phyloP scores from a whole-genome alignment of 2,329 filamentous ascomycete genomes.

The Venturia nashicola region DNA sequence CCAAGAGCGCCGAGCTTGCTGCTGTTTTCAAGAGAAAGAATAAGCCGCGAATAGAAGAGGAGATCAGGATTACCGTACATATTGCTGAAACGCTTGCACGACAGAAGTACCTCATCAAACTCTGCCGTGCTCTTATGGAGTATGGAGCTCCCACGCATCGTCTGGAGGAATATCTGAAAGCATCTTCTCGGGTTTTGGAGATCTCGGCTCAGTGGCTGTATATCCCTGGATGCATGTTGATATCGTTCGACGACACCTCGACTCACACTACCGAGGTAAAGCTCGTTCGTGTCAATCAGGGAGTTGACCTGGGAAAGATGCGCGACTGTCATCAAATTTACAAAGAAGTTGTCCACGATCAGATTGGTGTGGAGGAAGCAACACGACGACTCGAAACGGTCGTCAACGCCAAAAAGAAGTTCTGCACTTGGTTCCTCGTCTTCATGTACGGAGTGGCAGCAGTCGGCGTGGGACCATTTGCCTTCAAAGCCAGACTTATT shows the following conservation, averaged over 20 bases:
- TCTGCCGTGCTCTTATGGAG: constrained; percentile 78
- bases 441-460: constrained; percentile 65
- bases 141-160: constrained; percentile 87
- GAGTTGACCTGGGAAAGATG: constrained; percentile 61
- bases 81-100: constrained; percentile 60
- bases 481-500: constrained; percentile 63
- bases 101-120: constrained; percentile 70
- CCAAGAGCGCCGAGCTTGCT: constrained; percentile 23
- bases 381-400: constrained; percentile 51
- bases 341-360: constrained; percentile 70
- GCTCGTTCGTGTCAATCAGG: constrained; percentile 55
- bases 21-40: constrained; percentile 8
- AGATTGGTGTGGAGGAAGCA: constrained; percentile 60
- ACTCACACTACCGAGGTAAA: constrained; percentile 74
- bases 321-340: constrained; percentile 66
- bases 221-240: constrained; percentile 85
- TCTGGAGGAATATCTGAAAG: constrained; percentile 81
- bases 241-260: constrained; percentile 66
- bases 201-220: constrained; percentile 86
- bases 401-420: constrained; percentile 44
- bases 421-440: constrained; percentile 36
- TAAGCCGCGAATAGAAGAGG: constrained; percentile 26
- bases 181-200: constrained; percentile 78
- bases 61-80: constrained; percentile 47
- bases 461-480: constrained; percentile 65